Base-by-base conservation (phyloP, 768 basidiomycete species). In the Russula sp. region DNA sequence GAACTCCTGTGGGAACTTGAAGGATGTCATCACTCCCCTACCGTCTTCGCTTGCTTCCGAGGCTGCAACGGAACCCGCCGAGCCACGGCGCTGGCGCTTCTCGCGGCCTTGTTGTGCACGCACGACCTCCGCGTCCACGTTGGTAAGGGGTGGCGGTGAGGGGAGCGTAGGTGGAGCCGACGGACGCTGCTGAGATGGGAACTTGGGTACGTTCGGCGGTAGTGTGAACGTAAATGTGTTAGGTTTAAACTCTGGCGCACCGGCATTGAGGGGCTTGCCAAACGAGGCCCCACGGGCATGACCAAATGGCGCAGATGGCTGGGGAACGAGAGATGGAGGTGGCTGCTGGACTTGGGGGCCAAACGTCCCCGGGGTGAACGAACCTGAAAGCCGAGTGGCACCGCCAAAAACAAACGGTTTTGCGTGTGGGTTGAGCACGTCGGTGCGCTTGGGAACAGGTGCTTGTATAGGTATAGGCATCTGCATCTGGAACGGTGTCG, bases 171-270 rank as follows among this genome's bases (percentile, higher is more conserved):
- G 73, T 65, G 75, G 69, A 42, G 70, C 40, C 27, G 47, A 39
- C 37, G 63, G 51, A 11, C 70, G 68, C 9, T 66, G 61, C 9
- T 71, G 69, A 51, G 79, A 73, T 9, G 81, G 75, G 74, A 90
- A 78, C 52, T 82, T 78, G 18, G 89, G 87, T 6, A 83, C 82
- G 55, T 82, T 86, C 10, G 82, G 73, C 14, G 88, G 86, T 35
- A 85, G 82, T n/a, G 80, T 79, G 81, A 94, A 93, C 18, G 83
- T 89, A 74, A 93, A 93, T 18, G 80, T 80, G 3, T 75, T 73
- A 8, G 91, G 91, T 70, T 87, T 91, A 75, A 94, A 94, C 72
- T 91, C 91, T 14, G 81, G 81, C 2, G 91, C 91, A 22, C 86
- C 80, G 6, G 83, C 84, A 70, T 92, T 94, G 60, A 94, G 81